Evolutionary conservation across 345 rosid genomes (phyloP).

Genomic region (Dimocarpus longan): DNA sequence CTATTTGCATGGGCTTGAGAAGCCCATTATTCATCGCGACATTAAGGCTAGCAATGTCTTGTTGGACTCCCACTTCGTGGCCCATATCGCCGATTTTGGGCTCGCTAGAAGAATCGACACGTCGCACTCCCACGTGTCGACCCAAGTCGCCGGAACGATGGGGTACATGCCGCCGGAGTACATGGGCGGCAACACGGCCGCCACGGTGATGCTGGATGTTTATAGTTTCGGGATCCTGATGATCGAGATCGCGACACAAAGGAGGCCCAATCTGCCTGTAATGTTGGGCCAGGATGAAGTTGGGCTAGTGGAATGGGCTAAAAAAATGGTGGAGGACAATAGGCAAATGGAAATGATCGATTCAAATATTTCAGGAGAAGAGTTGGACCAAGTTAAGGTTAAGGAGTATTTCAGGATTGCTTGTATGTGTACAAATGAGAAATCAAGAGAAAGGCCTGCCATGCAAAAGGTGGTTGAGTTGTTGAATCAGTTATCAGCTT

Average conservation of each 20-base stretch:
- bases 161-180: conserved; percentile 99
- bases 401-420: conserved; percentile 68
- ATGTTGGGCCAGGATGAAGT: conserved; percentile 38
- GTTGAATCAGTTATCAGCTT: conserved; percentile 23
- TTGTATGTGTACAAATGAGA: conserved; percentile 48
- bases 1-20: conserved; percentile 63
- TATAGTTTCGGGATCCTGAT: conserved; percentile 84
- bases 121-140: conserved; percentile 77
- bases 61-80: conserved; percentile 54
- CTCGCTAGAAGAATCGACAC: conserved; percentile 56
- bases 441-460: conserved; percentile 50
- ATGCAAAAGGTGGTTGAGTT: conserved; percentile 51
- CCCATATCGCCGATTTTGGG: conserved; percentile 88
- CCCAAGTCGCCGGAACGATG: conserved; percentile 91
- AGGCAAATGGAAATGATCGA: conserved; percentile 60
- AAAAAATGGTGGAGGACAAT: conserved; percentile 38
- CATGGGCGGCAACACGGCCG: conserved; percentile 64
- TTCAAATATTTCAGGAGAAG: conserved; percentile 25
- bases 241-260: conserved; percentile 66
- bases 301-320: conserved; percentile 63
- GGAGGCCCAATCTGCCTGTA: conserved; percentile 67
- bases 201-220: conserved; percentile 67
- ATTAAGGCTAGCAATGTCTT: conserved; percentile 84
- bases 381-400: conserved; percentile 31
- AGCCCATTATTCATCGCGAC: conserved; percentile 83